Percentiles rank a stretch among this genome's conserved stretches.
These are phyloP conservation scores for Tardiomyces digboiensis DNA, from an alignment of 1,139 yeast genomes.

Conservation along the genomic window DNA sequence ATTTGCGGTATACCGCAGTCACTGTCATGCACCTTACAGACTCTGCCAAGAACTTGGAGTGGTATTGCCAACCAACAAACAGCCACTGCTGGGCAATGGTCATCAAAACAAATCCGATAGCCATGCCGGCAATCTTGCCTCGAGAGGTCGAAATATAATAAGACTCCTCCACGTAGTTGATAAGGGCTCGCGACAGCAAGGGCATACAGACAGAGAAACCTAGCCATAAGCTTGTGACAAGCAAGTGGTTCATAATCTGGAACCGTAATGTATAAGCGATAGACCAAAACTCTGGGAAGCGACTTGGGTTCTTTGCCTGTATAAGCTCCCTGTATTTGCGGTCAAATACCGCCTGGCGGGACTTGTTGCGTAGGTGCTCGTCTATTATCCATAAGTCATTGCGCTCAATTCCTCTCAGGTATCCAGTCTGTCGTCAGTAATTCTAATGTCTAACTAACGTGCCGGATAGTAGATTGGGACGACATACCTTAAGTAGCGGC, in stretches of 20 bases:
- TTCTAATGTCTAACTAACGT: not conserved
- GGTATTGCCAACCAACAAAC: not conserved
- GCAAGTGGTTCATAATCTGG: slow-evolving; percentile 3
- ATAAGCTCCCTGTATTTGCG: slow-evolving; percentile 7
- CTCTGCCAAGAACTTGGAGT: not conserved
- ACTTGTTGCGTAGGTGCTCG: slow-evolving; percentile 8
- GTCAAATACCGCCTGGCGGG: slow-evolving; percentile 7
- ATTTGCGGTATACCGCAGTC: slow-evolving; percentile 49
- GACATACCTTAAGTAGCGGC: slow-evolving; percentile 39
- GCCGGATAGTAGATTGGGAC: not conserved
- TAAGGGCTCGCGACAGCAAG: slow-evolving; percentile 13
- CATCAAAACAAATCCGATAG: slow-evolving; percentile 1
- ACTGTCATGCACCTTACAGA: slow-evolving; percentile 5
- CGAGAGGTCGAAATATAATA: not conserved
- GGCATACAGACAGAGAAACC: slow-evolving; percentile 15
- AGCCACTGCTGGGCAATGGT: not conserved
- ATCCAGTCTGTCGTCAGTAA: not conserved
- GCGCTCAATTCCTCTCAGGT: slow-evolving; percentile 6
- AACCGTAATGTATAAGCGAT: slow-evolving; percentile 12
- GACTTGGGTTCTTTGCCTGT: not conserved
- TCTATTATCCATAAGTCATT: slow-evolving; percentile 12
- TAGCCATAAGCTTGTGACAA: slow-evolving; percentile 5
- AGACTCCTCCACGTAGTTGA: slow-evolving; percentile 1
- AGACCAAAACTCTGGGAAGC: slow-evolving; percentile 13
- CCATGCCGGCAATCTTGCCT: not conserved